phyloP scores from a whole-genome alignment of 805 yeast species.

The Metschnikowia proteae region DNA sequence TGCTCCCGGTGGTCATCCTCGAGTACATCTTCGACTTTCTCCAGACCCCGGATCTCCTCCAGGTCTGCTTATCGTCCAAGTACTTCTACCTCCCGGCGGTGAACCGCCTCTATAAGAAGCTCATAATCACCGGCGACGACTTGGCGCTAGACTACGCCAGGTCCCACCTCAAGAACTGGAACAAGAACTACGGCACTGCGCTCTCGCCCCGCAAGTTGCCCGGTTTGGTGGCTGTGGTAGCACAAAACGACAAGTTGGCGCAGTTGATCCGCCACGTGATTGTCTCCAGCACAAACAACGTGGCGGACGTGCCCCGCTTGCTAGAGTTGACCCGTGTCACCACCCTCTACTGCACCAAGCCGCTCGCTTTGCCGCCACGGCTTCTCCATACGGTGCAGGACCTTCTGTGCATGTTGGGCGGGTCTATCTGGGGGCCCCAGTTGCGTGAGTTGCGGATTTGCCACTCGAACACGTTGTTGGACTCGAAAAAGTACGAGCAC shows the following conservation, averaged over 20 bases:
- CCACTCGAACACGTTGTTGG: background rate
- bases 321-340: conserved; percentile 4
- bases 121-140: conserved; percentile 18
- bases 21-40: conserved; percentile 20
- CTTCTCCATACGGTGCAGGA: conserved; percentile 1
- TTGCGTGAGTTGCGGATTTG: conserved; percentile 8
- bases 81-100: conserved; percentile 27
- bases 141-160: conserved; percentile 10
- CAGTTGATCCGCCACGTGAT: conserved; percentile 10
- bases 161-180: conserved; percentile 17
- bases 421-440: background rate
- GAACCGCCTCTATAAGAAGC: conserved; percentile 20
- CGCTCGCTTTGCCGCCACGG: background rate
- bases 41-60: conserved; percentile 21
- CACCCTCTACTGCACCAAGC: conserved; percentile 6
- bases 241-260: conserved; percentile 12
- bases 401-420: conserved; percentile 1
- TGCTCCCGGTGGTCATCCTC: conserved; percentile 20
- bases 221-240: conserved; percentile 14
- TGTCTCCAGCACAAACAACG: conserved; percentile 1
- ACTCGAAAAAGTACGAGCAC: background rate
- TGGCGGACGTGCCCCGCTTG: conserved; percentile 1
- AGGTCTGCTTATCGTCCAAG: conserved; percentile 19
- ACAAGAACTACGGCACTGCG: conserved; percentile 17
- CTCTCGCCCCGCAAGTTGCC: conserved; percentile 12